Conservation (phyloP, 352 stramenopile species). For the Phytopythium kandeliae region DNA sequence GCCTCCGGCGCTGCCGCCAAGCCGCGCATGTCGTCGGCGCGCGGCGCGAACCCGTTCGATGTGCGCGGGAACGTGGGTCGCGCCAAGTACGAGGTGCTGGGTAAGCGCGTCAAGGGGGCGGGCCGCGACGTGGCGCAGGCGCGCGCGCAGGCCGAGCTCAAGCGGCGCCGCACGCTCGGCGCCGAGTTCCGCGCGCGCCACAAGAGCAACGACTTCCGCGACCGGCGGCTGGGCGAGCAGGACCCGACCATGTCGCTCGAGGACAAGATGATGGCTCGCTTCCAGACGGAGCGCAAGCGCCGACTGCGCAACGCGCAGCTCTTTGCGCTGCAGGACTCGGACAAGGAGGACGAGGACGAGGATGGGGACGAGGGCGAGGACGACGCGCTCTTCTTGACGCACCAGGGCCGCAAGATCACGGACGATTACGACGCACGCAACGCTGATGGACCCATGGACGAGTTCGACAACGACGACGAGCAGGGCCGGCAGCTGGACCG, state of each 20-base stretch:
- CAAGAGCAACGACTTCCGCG: slow-evolving; percentile 88
- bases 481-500: slow-evolving; percentile 63
- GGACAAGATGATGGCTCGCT: slow-evolving; percentile 90
- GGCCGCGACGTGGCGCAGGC: slow-evolving; percentile 85
- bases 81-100: slow-evolving; percentile 90
- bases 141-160: slow-evolving; percentile 74
- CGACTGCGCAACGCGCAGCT: slow-evolving; percentile 71
- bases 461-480: slow-evolving; percentile 71
- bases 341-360: slow-evolving; percentile 62
- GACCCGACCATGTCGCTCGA: slow-evolving; percentile 84
- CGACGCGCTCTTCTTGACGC: slow-evolving; percentile 62
- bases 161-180: slow-evolving; percentile 82
- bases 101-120: slow-evolving; percentile 84
- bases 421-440: slow-evolving; percentile 74
- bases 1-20: too few species aligned
- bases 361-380: slow-evolving; percentile 26
- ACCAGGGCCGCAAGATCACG: slow-evolving; percentile 59
- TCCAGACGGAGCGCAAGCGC: slow-evolving; percentile 86
- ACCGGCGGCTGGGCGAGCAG: slow-evolving; percentile 82
- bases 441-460: slow-evolving; percentile 34
- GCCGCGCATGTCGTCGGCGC: slow-evolving; percentile 17
- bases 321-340: slow-evolving; percentile 76
- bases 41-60: slow-evolving; percentile 87
- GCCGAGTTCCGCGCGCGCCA: slow-evolving; percentile 76
- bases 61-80: slow-evolving; percentile 71